phyloP scores from a whole-genome alignment of 768 basidiomycete species.

The Rhizopogon rudus region DNA sequence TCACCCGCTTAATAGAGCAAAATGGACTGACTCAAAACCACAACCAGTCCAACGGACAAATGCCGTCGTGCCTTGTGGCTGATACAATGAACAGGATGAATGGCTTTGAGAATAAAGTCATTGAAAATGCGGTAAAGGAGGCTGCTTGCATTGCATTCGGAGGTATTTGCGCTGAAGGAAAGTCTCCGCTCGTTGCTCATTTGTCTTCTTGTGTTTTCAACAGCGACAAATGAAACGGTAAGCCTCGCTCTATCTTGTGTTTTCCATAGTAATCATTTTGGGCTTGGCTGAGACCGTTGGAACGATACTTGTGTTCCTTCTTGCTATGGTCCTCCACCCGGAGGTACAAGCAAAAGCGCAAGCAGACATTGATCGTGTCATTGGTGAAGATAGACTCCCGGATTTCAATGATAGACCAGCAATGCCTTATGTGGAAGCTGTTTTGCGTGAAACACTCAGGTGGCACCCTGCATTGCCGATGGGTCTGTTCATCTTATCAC shows the following conservation, averaged over 20 bases:
- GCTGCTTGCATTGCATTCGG: slow-evolving; percentile 9
- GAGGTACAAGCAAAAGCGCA: slow-evolving; percentile 1
- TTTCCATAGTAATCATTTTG: not conserved
- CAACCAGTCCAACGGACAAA: too few species aligned
- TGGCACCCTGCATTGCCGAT: not conserved
- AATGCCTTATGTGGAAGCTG: slow-evolving; percentile 4
- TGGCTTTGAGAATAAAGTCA: too few species aligned
- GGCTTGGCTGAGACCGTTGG: slow-evolving; percentile 3
- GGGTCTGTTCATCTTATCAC: not conserved
- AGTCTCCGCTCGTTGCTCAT: not conserved
- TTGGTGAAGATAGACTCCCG: slow-evolving; percentile 4
- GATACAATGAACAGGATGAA: too few species aligned
- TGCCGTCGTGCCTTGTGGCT: too few species aligned
- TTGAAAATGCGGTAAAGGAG: slow-evolving; percentile 1
- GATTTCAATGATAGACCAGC: not conserved
- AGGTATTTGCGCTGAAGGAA: slow-evolving; percentile 7
- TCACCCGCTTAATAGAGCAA: not conserved
- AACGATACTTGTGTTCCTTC: slow-evolving; percentile 2
- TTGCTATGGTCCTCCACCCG: slow-evolving; percentile 1
- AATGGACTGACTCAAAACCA: too few species aligned
- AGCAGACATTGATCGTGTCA: slow-evolving; percentile 3
- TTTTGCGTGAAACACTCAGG: not conserved
- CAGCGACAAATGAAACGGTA: slow-evolving; percentile 17
- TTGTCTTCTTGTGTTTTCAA: not conserved
- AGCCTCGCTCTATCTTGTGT: not conserved